Percentiles rank a stretch among this genome's conserved stretches.
Evolutionary conservation across 371 early-diverging fungal genomes (phyloP).

Genomic region (Mucor racemosus): DNA sequence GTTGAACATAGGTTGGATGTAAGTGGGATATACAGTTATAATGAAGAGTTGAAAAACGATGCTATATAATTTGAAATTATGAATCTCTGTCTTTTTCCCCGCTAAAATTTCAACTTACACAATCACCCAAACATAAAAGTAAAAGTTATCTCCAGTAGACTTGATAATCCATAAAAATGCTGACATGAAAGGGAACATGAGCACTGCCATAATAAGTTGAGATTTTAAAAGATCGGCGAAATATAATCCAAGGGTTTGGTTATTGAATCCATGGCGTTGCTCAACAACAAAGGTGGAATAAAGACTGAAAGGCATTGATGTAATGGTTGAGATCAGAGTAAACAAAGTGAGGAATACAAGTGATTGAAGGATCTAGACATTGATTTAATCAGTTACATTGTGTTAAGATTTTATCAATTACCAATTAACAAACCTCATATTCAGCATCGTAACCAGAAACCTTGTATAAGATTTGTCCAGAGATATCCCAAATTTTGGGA

Average conservation of each 20-base stretch:
- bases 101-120: conserved; percentile 25
- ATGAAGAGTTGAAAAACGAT: conserved; percentile 88
- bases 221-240: conserved; percentile 84
- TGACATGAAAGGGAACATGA: conserved; percentile 84
- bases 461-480: conserved; percentile 59
- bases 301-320: conserved; percentile 82
- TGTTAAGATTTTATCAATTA: neutral
- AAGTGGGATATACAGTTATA: conserved; percentile 91
- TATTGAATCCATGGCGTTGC: conserved; percentile 94
- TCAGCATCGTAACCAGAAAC: conserved; percentile 67
- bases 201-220: conserved; percentile 65
- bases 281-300: conserved; percentile 97
- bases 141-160: conserved; percentile 85
- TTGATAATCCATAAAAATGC: conserved; percentile 84
- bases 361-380: conserved; percentile 62
- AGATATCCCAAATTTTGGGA: conserved; percentile 76
- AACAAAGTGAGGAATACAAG: conserved; percentile 75
- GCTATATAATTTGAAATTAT: neutral
- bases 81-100: too few species aligned
- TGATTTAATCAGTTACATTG: too few species aligned
- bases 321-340: conserved; percentile 63
- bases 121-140: conserved; percentile 88
- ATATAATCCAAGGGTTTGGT: conserved; percentile 86
- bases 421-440: conserved; percentile 60
- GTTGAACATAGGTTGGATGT: conserved; percentile 98